Percentiles rank a stretch among this genome's conserved stretches.
Conservation (phyloP, 2,329 filamentous ascomycete genomes). For the Penicillium sp. region DNA sequence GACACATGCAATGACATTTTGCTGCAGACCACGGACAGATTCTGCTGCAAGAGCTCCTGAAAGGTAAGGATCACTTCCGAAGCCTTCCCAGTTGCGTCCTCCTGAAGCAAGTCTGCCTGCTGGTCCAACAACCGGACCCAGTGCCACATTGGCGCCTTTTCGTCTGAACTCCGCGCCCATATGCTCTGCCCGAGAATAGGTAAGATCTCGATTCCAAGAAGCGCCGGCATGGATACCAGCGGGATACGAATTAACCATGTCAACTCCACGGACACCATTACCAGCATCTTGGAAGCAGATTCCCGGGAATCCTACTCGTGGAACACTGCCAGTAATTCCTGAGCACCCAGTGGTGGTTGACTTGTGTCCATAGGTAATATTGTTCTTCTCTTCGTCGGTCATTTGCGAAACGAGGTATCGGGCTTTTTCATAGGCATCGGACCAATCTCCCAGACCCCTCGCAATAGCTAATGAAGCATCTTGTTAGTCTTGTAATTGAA, state of each 20-base stretch:
- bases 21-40: constrained; percentile 1
- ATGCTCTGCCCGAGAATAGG: not conserved
- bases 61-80: constrained; percentile 4
- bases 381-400: constrained; percentile 2
- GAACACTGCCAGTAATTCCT: not conserved
- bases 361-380: not conserved
- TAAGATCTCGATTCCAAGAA: constrained; percentile 1
- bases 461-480: not conserved
- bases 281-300: constrained; percentile 3
- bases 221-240: constrained; percentile 1
- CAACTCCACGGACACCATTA: constrained; percentile 1
- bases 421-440: constrained; percentile 1
- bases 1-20: constrained; percentile 4
- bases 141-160: not conserved
- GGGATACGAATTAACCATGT: constrained; percentile 2
- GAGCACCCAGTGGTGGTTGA: constrained; percentile 2
- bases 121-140: constrained; percentile 1
- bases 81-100: constrained; percentile 3
- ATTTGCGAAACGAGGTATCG: not conserved
- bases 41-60: constrained; percentile 1
- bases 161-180: constrained; percentile 1
- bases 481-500: not conserved
- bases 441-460: not conserved
- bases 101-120: not conserved
- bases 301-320: not conserved